Conservation (phyloP, 352 stramenopile species). For the Pythium apleroticum region DNA sequence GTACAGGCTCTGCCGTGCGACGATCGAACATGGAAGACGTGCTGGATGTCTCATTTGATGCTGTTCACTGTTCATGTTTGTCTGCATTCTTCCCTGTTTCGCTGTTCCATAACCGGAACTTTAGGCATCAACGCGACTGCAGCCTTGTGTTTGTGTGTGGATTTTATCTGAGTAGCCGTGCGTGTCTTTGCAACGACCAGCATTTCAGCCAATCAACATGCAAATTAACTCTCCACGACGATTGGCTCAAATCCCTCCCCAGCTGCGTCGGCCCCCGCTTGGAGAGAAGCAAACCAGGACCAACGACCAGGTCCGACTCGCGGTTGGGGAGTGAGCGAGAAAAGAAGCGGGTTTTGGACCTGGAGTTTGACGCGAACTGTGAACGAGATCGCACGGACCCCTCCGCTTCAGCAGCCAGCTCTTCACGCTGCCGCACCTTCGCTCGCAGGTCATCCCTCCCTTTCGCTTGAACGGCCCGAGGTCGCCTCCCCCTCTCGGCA, state of each 20-base stretch:
- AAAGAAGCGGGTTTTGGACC: neutral
- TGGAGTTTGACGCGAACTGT: neutral
- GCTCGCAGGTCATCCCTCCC: conserved; percentile 27
- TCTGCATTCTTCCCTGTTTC: conserved; percentile 15
- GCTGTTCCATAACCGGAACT: conserved; percentile 9
- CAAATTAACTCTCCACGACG: neutral
- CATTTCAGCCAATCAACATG: conserved; percentile 11
- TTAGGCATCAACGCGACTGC: too few species aligned
- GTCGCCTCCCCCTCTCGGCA: neutral
- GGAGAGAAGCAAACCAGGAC: neutral
- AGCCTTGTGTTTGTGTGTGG: neutral
- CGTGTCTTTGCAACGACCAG: conserved; percentile 11
- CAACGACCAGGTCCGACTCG: conserved; percentile 29
- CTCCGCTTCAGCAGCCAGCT: neutral
- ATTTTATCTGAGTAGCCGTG: too few species aligned
- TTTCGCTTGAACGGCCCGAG: conserved; percentile 21
- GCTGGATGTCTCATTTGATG: neutral
- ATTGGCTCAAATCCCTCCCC: conserved; percentile 14
- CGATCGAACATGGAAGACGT: too few species aligned
- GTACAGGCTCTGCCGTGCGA: neutral
- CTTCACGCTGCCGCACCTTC: neutral
- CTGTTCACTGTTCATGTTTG: neutral
- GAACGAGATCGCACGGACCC: neutral
- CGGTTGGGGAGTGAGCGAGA: neutral
- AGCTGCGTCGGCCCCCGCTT: conserved; percentile 17